A percentile compares a stretch with the other conserved stretches of the same genome.
Evolutionary conservation across 352 stramenopile species (phyloP).

Genomic region (Globisporangium radiosum): DNA sequence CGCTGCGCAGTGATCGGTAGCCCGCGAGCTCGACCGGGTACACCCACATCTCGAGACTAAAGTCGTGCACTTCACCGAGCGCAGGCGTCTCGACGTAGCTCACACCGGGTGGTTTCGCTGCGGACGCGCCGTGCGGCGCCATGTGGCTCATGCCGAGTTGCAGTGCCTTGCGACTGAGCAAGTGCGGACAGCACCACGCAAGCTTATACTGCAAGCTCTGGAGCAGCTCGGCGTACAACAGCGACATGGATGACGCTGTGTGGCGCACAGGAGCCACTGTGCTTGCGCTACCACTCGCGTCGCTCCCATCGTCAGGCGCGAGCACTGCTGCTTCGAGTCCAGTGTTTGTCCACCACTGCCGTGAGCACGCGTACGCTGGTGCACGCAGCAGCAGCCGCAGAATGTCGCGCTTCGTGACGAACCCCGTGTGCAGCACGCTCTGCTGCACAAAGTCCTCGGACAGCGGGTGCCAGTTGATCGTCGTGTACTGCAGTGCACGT

Average conservation of each 20-base stretch:
- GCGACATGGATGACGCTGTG: constrained; percentile 66
- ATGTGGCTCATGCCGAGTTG: constrained; percentile 46
- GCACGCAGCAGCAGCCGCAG: constrained; percentile 54
- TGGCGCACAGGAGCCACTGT: constrained; percentile 24
- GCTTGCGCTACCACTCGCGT: constrained; percentile 10
- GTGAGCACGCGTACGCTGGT: constrained; percentile 46
- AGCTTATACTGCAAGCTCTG: constrained; percentile 56
- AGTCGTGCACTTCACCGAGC: constrained; percentile 53
- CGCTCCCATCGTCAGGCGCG: constrained; percentile 1
- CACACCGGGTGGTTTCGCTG: constrained; percentile 41
- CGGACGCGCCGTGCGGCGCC: constrained; percentile 3
- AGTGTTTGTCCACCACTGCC: constrained; percentile 60
- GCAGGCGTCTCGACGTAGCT: constrained; percentile 64
- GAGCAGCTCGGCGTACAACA: constrained; percentile 74
- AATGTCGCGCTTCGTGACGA: constrained; percentile 78
- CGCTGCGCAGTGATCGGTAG: constrained; percentile 60
- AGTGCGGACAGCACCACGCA: constrained; percentile 23
- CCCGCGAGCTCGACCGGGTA: constrained; percentile 53
- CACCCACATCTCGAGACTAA: constrained; percentile 81
- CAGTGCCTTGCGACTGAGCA: constrained; percentile 44
- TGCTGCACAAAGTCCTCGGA: constrained; percentile 77
- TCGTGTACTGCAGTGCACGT: constrained; percentile 18
- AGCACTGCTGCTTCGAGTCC: constrained; percentile 17
- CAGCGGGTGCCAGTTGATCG: constrained; percentile 73
- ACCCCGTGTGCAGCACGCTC: constrained; percentile 53